A percentile compares a stretch with the other conserved stretches of the same genome.
Evolutionary conservation across 1,284 basidiomycete genomes (phyloP).

Genomic region (Vanrija humicola): DNA sequence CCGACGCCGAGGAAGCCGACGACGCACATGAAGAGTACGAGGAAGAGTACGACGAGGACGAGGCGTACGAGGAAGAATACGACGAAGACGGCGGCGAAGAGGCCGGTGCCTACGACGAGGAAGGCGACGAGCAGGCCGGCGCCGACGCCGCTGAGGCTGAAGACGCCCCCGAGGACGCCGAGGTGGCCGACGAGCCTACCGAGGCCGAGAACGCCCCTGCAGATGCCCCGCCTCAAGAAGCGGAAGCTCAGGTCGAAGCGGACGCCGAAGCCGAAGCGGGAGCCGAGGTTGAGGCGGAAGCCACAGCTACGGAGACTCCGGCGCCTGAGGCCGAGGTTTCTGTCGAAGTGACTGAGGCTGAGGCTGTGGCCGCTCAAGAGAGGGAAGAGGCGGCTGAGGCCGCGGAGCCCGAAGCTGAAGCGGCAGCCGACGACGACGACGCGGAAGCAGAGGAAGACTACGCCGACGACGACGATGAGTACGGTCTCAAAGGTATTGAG

Average conservation of each 20-base stretch:
- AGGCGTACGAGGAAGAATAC: background rate
- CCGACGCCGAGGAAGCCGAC: slow-evolving; percentile 1
- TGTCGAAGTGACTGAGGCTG: background rate
- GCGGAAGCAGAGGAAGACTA: slow-evolving; percentile 1
- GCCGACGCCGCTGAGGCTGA: background rate
- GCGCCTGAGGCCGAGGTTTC: background rate
- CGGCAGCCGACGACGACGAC: slow-evolving; percentile 27
- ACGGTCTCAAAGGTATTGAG: slow-evolving; percentile 12
- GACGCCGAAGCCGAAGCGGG: background rate
- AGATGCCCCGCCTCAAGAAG: too few relatives aligned
- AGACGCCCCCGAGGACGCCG: background rate
- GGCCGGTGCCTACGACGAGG: background rate
- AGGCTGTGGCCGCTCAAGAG: background rate
- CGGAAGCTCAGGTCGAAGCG: too few relatives aligned
- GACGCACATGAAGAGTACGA: slow-evolving; percentile 1
- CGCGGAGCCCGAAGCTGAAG: slow-evolving; percentile 36
- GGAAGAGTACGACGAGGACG: background rate
- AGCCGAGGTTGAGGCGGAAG: background rate
- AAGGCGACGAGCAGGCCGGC: too few relatives aligned
- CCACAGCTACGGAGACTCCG: background rate
- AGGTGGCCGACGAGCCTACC: background rate
- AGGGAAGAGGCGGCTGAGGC: background rate
- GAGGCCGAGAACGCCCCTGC: too few relatives aligned
- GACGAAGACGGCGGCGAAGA: background rate
- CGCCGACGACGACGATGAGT: slow-evolving; percentile 5